Evolutionary conservation across 2,329 filamentous ascomycete species (phyloP), one percentile per base, ranked within the genome.

Genomic region (Fonsecaea monophora): DNA sequence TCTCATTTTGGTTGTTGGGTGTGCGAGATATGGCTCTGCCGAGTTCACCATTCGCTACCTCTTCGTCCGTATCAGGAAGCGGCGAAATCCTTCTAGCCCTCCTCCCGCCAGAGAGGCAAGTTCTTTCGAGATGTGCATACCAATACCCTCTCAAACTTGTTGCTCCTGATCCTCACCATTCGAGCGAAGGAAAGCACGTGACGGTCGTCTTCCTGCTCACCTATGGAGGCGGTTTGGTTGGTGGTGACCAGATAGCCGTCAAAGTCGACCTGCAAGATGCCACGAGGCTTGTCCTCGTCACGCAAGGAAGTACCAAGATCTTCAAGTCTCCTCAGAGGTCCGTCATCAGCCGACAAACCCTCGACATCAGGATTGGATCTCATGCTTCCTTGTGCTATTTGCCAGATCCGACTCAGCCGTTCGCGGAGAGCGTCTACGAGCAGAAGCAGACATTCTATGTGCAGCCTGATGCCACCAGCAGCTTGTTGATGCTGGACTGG

Each of bases 61-160:
- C 91, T 34, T 85, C 89, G 45, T 91, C 91, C 30, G 83, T 84
- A 61, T 87, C 94, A 25, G 95, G 95, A 65, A 85, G 92, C 75
- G 95, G 95, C 68, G 85, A 84, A 70, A 90, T 97, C 72, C 84
- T 92, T 61, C 87, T 92, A 65, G 87, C 87, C 21, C 81, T 91
- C 5, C 84, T 94, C 9, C 92, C 94, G 40, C 89, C 89, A 37
- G 85, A 86, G 32, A 86, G 86, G 56, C 92, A 92, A 13, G 88
- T 89, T 54, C 85, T 97, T 35, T 87, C 89, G 68, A 87, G 85
- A 37, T 86, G 97, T 71, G 89, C 89, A 40, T 98, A 96, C 77
- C 92, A 96, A 77, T 99, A 98, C 75, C 95, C 95, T 1, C 85
- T 99, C 55, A 99, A 99, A 78, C 86, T 99, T 65, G 92, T 99